phyloP scores from a whole-genome alignment of 306 rosid genomes.

The Calophaca sinica region DNA sequence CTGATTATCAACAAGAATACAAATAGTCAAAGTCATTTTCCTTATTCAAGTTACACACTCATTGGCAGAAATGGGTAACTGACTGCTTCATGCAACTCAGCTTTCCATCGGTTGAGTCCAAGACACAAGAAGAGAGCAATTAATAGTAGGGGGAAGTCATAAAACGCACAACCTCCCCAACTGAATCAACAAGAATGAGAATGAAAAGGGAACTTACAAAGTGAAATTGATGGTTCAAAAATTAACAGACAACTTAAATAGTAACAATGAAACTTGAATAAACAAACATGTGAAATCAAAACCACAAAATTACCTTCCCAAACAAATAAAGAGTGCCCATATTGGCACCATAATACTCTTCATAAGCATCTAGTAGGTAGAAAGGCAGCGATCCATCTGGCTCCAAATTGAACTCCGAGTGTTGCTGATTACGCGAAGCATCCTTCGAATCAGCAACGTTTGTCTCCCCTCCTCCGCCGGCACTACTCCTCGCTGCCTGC shows the following conservation, averaged over 20 bases:
- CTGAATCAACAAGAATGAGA: neutral
- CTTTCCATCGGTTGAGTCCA: slow-evolving; percentile 3
- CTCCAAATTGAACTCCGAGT: slow-evolving; percentile 59
- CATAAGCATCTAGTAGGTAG: slow-evolving; percentile 82
- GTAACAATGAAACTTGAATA: neutral
- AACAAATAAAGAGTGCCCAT: slow-evolving; percentile 84
- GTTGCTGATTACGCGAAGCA: slow-evolving; percentile 51
- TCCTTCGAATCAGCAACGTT: slow-evolving; percentile 42
- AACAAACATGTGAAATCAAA: neutral
- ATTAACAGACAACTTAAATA: neutral
- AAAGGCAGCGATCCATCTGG: slow-evolving; percentile 75
- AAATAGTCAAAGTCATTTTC: slow-evolving; percentile 33
- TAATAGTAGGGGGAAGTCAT: no score
- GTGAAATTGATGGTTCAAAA: neutral
- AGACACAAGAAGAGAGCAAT: neutral
- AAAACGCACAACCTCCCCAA: no score
- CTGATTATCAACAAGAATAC: slow-evolving; percentile 55
- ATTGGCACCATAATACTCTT: slow-evolving; percentile 82
- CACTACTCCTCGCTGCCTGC: slow-evolving; percentile 63
- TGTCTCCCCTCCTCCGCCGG: slow-evolving; percentile 54
- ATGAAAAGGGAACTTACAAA: neutral
- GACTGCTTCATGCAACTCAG: neutral
- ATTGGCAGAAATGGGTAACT: slow-evolving; percentile 8
- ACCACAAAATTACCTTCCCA: slow-evolving; percentile 76
- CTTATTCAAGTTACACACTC: slow-evolving; percentile 40